A percentile compares a stretch with the other conserved stretches of the same genome.
phyloP scores from a whole-genome alignment of 352 stramenopile genomes.

The Blastocystis sp. region DNA sequence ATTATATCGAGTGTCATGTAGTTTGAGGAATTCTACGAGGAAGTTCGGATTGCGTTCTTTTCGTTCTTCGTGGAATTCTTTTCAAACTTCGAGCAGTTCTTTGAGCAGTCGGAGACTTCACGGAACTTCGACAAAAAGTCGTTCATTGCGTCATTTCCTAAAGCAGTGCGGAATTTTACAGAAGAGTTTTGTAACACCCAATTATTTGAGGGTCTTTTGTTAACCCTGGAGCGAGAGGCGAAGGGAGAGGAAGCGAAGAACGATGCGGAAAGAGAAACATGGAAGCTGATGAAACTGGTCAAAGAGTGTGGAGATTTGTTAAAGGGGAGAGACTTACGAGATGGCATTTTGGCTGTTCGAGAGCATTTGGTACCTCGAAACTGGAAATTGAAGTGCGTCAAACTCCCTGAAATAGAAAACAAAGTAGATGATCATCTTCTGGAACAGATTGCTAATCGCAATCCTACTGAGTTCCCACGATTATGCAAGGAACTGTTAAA shows the following conservation, averaged over 20 bases:
- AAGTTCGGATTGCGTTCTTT: conserved; percentile 43
- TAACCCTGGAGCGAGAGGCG: not conserved
- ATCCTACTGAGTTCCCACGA: not conserved
- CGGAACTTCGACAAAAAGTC: not conserved
- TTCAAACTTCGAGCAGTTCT: not conserved
- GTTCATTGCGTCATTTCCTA: not conserved
- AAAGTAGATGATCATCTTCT: not conserved
- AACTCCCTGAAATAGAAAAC: not conserved
- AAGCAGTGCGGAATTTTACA: not conserved
- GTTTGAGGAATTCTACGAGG: not conserved
- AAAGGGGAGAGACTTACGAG: not conserved
- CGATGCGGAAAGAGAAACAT: not conserved
- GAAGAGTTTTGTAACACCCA: not conserved
- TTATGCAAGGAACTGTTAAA: not conserved
- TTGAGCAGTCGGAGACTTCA: not conserved
- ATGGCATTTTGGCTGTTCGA: not conserved
- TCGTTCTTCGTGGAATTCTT: conserved; percentile 37
- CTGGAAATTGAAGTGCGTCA: not conserved
- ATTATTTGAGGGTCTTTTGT: conserved; percentile 7
- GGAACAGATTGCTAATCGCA: not conserved
- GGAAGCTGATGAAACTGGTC: not conserved
- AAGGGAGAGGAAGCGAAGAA: not conserved
- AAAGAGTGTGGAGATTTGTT: not conserved
- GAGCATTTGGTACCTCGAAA: not conserved
- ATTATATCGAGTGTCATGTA: not conserved